Percentiles rank a stretch among this genome's conserved stretches.
These are phyloP conservation scores for Crithidia expoeki DNA, from an alignment of 208 protist genomes.

Conservation along the genomic window DNA sequence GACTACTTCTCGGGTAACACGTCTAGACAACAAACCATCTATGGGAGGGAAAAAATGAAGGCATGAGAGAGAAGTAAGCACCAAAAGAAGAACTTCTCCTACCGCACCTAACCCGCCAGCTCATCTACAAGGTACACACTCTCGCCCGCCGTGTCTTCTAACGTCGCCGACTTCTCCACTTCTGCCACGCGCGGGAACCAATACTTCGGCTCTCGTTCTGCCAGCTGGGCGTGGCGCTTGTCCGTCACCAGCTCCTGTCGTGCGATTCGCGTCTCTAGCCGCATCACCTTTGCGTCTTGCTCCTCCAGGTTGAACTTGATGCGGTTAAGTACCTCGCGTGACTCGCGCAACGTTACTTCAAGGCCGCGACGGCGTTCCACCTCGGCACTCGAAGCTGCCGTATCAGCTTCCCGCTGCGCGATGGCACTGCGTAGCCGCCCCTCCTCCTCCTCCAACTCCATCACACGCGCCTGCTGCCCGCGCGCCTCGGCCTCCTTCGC, in stretches of 20 bases:
- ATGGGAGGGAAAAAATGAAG: slow-evolving; percentile 7
- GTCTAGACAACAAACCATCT: slow-evolving; percentile 5
- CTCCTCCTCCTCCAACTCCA: slow-evolving; percentile 64
- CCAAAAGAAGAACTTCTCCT: background rate
- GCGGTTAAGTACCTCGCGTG: slow-evolving; percentile 48
- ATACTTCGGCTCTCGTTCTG: slow-evolving; percentile 51
- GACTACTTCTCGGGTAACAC: background rate
- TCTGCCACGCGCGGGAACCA: slow-evolving; percentile 60
- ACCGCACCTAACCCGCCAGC: slow-evolving; percentile 18
- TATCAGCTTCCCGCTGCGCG: slow-evolving; percentile 39
- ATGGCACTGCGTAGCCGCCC: slow-evolving; percentile 49
- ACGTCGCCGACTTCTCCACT: slow-evolving; percentile 31
- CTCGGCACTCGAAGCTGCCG: slow-evolving; percentile 47
- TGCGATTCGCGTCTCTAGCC: slow-evolving; percentile 62
- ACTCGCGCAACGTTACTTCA: slow-evolving; percentile 43
- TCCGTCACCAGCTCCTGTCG: slow-evolving; percentile 61
- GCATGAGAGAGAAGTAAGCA: background rate
- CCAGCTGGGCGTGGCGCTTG: slow-evolving; percentile 70
- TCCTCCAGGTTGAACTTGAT: slow-evolving; percentile 80
- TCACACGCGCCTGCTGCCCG: slow-evolving; percentile 51
- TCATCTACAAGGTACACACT: slow-evolving; percentile 86
- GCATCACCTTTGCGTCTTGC: slow-evolving; percentile 72
- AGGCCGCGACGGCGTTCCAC: slow-evolving; percentile 52
- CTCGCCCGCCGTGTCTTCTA: slow-evolving; percentile 79
- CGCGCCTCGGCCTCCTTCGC: slow-evolving; percentile 62